A percentile compares a stretch with the other conserved stretches of the same genome.
phyloP scores from a whole-genome alignment of 306 rosid genomes.

The Acacia acuminata region DNA sequence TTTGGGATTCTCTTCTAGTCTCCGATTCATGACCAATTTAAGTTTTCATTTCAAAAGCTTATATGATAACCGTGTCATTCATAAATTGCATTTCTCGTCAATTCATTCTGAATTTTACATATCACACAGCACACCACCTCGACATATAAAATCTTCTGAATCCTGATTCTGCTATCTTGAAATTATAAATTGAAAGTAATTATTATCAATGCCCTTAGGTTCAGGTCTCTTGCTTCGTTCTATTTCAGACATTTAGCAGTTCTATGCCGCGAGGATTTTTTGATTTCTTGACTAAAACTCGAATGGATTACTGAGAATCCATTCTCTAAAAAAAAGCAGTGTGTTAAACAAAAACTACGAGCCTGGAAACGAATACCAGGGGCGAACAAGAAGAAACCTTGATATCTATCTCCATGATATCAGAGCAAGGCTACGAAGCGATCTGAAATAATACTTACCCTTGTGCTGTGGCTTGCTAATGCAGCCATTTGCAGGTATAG shows the following conservation, averaged over 20 bases:
- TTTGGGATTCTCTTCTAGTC: conserved; percentile 88
- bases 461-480: not conserved
- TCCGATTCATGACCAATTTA: conserved; percentile 53
- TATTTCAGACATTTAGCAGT: not conserved
- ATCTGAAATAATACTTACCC: not conserved
- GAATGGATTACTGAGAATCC: not conserved
- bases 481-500: not conserved
- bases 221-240: not conserved
- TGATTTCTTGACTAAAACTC: not conserved
- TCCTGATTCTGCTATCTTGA: conserved; percentile 19
- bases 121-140: not conserved
- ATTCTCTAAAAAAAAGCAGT: not conserved
- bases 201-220: not conserved
- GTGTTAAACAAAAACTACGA: not conserved
- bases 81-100: conserved; percentile 20
- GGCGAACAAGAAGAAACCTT: not conserved
- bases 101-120: conserved; percentile 27
- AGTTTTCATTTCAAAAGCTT: conserved; percentile 3
- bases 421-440: not conserved
- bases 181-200: conserved; percentile 20
- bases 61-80: conserved; percentile 21
- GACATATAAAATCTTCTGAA: not conserved
- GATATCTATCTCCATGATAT: not conserved
- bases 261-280: not conserved
- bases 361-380: not conserved